A percentile compares a stretch with the other conserved stretches of the same genome.
Conservation (phyloP, 1,284 basidiomycete genomes). For the Microbotryum intermedium region DNA sequence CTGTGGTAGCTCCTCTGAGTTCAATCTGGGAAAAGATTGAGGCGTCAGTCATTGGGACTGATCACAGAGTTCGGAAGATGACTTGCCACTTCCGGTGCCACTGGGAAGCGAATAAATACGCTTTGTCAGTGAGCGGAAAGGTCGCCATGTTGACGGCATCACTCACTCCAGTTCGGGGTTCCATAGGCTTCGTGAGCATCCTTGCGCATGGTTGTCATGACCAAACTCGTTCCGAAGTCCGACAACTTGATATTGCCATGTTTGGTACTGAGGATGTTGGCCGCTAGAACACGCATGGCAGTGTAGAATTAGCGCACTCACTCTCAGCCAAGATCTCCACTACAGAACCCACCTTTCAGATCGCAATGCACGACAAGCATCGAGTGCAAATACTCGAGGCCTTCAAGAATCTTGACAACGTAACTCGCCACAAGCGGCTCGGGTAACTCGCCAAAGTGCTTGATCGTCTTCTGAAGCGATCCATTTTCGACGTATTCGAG, state of each 20-base stretch:
- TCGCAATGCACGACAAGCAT: conserved; percentile 47
- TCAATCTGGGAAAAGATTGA: conserved; percentile 50
- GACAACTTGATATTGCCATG: conserved; percentile 62
- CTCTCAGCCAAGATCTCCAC: too few relatives aligned
- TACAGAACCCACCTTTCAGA: conserved; percentile 38
- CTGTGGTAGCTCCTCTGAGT: conserved; percentile 49
- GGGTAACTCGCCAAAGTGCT: conserved; percentile 82
- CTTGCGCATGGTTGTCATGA: conserved; percentile 1
- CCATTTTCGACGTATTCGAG: conserved; percentile 92
- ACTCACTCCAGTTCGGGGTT: conserved; percentile 84
- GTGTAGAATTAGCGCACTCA: neutral
- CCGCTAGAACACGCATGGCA: conserved; percentile 34
- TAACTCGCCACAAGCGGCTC: conserved; percentile 80
- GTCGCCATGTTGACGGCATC: neutral
- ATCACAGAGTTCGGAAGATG: neutral
- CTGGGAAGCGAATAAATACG: conserved; percentile 29
- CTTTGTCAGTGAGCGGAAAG: neutral
- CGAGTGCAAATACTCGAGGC: conserved; percentile 73
- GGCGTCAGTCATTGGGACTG: too few relatives aligned
- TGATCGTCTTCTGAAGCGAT: conserved; percentile 79
- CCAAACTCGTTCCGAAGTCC: conserved; percentile 43
- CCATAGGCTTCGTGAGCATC: conserved; percentile 62
- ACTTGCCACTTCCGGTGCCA: conserved; percentile 71
- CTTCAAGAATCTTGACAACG: conserved; percentile 87
- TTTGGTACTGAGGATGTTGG: conserved; percentile 52